Base-by-base conservation (phyloP, 73 alveolate species). In the Tetrahymena elliotti region DNA sequence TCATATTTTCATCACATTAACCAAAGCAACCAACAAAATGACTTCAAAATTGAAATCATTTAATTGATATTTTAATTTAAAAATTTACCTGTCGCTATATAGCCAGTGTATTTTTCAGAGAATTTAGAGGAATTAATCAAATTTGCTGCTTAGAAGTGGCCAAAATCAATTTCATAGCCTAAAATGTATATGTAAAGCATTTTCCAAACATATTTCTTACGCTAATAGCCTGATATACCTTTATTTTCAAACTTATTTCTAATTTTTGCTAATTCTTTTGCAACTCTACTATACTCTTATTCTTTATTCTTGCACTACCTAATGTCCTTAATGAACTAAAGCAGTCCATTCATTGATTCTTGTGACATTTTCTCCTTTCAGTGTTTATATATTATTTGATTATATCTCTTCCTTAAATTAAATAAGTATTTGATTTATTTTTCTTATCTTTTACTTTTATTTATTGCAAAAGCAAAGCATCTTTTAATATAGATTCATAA, bases 101-200 rank as follows among this genome's bases (percentile, higher is more conserved):
- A 99, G 40, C 99, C 99, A 84, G 99, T 98, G 97, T 98, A 98
- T 95, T 99, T 99, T 96, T 99, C 99, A 84, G 99, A 95, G 96
- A 97, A 98, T 97, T 99, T 99, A 13, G 98, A 94, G 27, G 99
- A 98, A 93, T 98, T 98, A 47, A 99, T 98, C 88, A 99, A 97
- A 95, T 97, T 98, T 83, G 98, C 97, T 52, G 99, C 98, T 96
- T 98, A 99, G 94, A 95, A 97, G 93, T 98, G 99, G 9, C 99
- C 99, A 95, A 99, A 98, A 93, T 99, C 99, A 40, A 98, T 99
- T 95, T 99, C 99, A 96, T 98, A 99, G 31, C 99, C 99, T 40
- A 94, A 31, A 18, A 94, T 94, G 92, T 94, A 97, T 84, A 98
- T 97, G 97, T 99, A 99, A 35, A 99, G 95, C 94, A 99, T 97